Base-by-base conservation (phyloP, 495 filamentous ascomycete genomes). In the Aspergillus nidulans region DNA sequence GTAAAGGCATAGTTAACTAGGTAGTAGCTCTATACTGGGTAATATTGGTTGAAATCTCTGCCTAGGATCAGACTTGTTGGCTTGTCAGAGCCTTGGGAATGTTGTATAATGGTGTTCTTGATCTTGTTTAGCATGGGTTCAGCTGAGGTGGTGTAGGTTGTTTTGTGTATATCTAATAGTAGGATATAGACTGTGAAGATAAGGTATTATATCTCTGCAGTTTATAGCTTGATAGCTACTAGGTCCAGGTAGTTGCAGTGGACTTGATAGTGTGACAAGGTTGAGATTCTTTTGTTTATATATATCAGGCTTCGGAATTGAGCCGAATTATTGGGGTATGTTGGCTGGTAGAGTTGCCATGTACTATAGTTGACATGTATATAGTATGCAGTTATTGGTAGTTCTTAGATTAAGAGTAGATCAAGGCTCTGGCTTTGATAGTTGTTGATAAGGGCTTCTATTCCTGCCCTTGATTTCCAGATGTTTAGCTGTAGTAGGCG, bases 401-500 rank as follows among this genome's bases (percentile, higher is more conserved):
- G 63, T 51, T 66, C 62, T 34, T 70, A 57, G 52, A 70, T 70
- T 15, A 68, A 44, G 3, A 68, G 49, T 0, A 70, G 23, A 36
- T 68, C 61, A 3, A 70, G 55, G 30, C 58, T 55, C 41, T 68
- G 55, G 20, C 32, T 70, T 8, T 65, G 28, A 16, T 38, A 58
- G 26, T 70, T 55, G 36, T 70, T 70, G 39, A 70, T 65, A 8
- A 70, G 61, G 38, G 63, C 65, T 42, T 70, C 61, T 43, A 70
- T 68, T 21, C 60, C 47, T 47, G 58, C 30, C 42, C 56, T 55
- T 0, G 57, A 66, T 59, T 67, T 64, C 60, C 55, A 58, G 0
- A 63, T 67, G 36, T 69, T 67, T 56, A 67, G 41, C 57, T 69
- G 48, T 57, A 70, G 53, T 24, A 68, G 12, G 19, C 52, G 55